Base-by-base conservation (phyloP, 148 eudicot genomes). In the Vaccinium darrowii region DNA sequence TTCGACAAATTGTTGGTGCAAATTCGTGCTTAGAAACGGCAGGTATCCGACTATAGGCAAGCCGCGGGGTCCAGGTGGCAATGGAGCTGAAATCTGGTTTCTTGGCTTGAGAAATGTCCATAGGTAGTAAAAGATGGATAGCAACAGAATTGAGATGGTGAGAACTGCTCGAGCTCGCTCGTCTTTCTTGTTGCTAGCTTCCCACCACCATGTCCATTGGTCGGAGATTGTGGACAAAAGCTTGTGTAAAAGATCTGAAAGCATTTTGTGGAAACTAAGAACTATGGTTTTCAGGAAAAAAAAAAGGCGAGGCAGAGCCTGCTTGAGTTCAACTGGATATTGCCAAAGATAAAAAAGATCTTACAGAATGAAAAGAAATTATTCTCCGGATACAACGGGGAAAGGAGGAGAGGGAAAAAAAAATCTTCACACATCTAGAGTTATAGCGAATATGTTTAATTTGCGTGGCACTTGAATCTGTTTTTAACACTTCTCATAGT, bases 21-120 rank as follows among this genome's bases (percentile, higher is more conserved):
- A 76, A 54, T 90, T 83, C 1, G 85, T 23, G 56, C 83, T 75
- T 0, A 88, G 84, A 75, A 89, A 91, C 4, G 89, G 89, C 8
- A 92, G 76, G 62, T 87, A 88, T 3, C 93, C 92, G 1, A 92
- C 57, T 9, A 90, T 23, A 4, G 92, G 92, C 39, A 92, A 51
- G 86, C 91, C 87, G 1, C 16, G 54, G 3, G 91, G 91, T 18
- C 92, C 91, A 15, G 93, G 93, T 82, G 91, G 91, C 86, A 85
- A 58, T 43, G 49, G 36, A 51, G 85, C 74, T 62, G 7, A 15
- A 11, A 3, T 50, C 43, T 25, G 71, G 72, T 16, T 58, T 39
- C 13, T 75, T 43, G 78, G 19, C 53, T 43, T 75, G 10, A 43
- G 51, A 39, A 19, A 75, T 39, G 53, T 43, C 78, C 53, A 18